phyloP scores from a whole-genome alignment of 257 asterid genomes.

The Solanum pinnatisectum region DNA sequence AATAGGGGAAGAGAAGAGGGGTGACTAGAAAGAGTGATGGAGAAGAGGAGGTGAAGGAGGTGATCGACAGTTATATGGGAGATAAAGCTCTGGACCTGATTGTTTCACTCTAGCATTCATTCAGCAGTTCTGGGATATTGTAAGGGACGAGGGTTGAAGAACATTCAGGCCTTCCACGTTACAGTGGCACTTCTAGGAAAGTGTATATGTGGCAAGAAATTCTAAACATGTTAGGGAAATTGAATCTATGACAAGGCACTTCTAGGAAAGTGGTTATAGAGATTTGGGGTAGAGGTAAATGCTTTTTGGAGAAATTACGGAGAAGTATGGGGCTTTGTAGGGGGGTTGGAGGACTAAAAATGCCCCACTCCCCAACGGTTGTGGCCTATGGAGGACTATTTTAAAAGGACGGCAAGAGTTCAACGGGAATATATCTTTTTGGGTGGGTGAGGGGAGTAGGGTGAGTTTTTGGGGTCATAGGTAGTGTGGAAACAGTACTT shows the following conservation, averaged over 20 bases:
- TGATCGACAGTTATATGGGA: neutral
- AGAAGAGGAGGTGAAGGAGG: neutral
- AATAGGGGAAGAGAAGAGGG: neutral
- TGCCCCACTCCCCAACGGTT: neutral
- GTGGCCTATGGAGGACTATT: neutral
- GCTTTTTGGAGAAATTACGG: neutral
- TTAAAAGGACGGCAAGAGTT: neutral
- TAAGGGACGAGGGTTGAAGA: neutral
- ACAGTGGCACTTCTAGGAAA: neutral
- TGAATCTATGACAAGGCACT: neutral
- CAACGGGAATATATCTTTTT: neutral
- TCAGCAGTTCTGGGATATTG: neutral
- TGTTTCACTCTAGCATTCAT: neutral
- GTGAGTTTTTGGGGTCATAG: neutral
- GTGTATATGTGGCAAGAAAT: neutral
- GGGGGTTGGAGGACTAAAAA: neutral
- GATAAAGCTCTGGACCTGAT: neutral
- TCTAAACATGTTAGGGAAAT: neutral
- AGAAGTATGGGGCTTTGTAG: neutral
- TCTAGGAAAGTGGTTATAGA: neutral
- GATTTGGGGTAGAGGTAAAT: neutral
- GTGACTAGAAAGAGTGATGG: neutral
- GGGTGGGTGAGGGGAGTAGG: neutral
- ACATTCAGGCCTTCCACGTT: neutral
- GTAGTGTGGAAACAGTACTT: neutral